A percentile compares a stretch with the other conserved stretches of the same genome.
phyloP scores from a whole-genome alignment of 2,329 filamentous ascomycete species.

The Berkeleyomyces basicola region DNA sequence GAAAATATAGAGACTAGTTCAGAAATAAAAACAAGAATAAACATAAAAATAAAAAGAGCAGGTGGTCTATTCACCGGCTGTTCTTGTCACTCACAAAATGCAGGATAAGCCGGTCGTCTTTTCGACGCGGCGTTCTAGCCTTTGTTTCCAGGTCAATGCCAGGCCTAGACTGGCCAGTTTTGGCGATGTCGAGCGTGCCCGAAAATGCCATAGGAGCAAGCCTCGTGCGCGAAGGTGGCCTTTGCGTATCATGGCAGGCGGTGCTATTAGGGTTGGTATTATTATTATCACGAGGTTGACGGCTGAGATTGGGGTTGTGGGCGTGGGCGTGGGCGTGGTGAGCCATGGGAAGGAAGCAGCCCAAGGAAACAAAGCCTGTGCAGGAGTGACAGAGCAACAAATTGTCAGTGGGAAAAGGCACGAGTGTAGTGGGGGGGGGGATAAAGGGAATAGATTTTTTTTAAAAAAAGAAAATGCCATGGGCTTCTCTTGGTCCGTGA shows the following conservation, averaged over 20 bases:
- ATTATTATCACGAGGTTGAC: background rate
- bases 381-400: background rate
- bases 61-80: background rate
- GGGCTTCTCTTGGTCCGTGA: no score
- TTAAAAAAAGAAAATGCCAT: no score
- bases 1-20: background rate
- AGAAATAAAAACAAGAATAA: background rate
- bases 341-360: background rate
- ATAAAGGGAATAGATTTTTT: no score
- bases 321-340: background rate
- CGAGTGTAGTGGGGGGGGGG: no score
- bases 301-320: background rate
- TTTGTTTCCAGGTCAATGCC: background rate
- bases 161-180: background rate
- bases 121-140: background rate
- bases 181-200: background rate
- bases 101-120: conserved; percentile 9
- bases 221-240: background rate
- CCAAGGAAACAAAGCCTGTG: background rate
- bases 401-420: no score
- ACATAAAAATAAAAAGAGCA: background rate
- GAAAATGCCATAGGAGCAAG: background rate
- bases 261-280: background rate
- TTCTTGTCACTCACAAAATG: conserved; percentile 7
- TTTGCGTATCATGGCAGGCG: background rate